Evolutionary conservation across 306 rosid species (phyloP).

Genomic region (Trifolium repens): DNA sequence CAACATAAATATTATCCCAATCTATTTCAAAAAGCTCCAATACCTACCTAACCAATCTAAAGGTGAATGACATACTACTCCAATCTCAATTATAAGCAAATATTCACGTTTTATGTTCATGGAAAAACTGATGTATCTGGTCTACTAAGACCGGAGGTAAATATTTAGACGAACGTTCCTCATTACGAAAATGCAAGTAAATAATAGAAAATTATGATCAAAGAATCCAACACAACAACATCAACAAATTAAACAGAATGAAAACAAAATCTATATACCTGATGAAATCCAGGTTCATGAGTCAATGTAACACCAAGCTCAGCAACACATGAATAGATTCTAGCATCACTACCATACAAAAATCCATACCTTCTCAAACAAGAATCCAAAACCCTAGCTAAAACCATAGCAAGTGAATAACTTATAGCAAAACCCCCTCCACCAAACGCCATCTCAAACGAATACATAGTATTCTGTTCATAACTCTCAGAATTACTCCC

Average conservation of each 20-base stretch:
- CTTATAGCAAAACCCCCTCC: slow-evolving; percentile 95
- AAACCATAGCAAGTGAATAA: slow-evolving; percentile 66
- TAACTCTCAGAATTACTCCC: slow-evolving; percentile 88
- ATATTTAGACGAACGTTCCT: not conserved
- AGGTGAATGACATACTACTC: too few species aligned
- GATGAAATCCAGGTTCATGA: slow-evolving; percentile 96
- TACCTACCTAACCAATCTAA: not conserved
- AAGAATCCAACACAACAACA: slow-evolving; percentile 15
- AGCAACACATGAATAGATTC: slow-evolving; percentile 79
- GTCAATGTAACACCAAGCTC: slow-evolving; percentile 87
- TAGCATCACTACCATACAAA: slow-evolving; percentile 89
- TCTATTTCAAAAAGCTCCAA: not conserved
- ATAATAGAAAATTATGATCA: not conserved
- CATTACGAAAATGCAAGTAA: slow-evolving; percentile 5
- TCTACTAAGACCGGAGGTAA: too few species aligned
- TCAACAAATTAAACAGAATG: not conserved
- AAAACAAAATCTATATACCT: slow-evolving; percentile 50
- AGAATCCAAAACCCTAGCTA: slow-evolving; percentile 80
- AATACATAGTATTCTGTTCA: slow-evolving; percentile 65
- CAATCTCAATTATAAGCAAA: too few species aligned
- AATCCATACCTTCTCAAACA: slow-evolving; percentile 80
- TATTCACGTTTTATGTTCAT: too few species aligned
- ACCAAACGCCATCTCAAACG: slow-evolving; percentile 91
- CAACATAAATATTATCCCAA: not conserved
- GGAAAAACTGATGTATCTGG: too few species aligned